These are phyloP conservation scores for Neurospora tetraspora DNA, from an alignment of 495 filamentous ascomycete species.

Conservation along the genomic window DNA sequence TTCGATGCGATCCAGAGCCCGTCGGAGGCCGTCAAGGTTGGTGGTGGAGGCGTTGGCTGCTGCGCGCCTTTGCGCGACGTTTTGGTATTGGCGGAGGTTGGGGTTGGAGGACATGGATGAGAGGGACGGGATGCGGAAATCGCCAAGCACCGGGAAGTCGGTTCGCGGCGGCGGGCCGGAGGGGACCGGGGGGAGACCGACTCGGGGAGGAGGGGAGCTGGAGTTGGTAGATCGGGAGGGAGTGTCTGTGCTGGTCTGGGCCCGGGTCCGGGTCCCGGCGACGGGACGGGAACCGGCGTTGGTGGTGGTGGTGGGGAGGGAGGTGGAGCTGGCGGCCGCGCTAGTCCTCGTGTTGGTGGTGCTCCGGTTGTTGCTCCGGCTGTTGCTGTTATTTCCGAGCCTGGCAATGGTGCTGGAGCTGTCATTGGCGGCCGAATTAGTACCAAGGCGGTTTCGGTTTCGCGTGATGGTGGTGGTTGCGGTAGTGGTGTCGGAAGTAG, in stretches of 20 bases:
- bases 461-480: background rate
- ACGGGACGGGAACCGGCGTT: background rate
- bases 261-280: background rate
- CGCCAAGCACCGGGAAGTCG: conserved; percentile 10
- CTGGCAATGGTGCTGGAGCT: background rate
- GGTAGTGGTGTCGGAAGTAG: background rate
- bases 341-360: background rate
- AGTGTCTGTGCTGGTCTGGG: background rate
- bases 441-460: background rate
- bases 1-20: conserved; percentile 24
- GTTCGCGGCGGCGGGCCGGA: conserved; percentile 1
- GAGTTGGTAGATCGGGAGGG: background rate
- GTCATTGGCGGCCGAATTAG: conserved; percentile 9
- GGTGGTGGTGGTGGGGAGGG: background rate
- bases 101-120: conserved; percentile 33
- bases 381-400: background rate
- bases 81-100: conserved; percentile 37
- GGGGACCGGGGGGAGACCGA: conserved; percentile 19
- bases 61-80: conserved; percentile 37
- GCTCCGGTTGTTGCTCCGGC: background rate
- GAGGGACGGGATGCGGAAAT: conserved; percentile 36
- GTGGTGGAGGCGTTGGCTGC: conserved; percentile 14
- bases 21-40: conserved; percentile 14
- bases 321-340: conserved; percentile 1
- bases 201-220: conserved; percentile 28